Base-by-base conservation (phyloP, 129 eudicot genomes). In the Flaveria trinervia region DNA sequence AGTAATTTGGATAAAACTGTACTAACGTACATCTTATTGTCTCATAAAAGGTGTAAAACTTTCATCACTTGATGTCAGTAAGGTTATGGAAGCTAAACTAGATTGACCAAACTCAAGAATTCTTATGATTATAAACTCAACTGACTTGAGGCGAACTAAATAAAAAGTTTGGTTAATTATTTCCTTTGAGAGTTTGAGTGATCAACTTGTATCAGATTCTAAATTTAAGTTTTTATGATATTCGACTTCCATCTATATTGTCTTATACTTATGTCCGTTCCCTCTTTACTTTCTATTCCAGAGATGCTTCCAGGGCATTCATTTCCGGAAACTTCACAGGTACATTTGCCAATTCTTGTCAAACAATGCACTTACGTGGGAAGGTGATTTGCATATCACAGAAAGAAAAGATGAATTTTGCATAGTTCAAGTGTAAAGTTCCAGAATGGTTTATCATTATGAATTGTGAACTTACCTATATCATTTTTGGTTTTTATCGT, bases 251-350 rank as follows among this genome's bases (percentile, higher is more conserved):
- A 26, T 56, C 39, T 5, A 13, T 68, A 4, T 43, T 64, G 15
- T 70, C 16, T 64, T 18, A 54, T 30, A 54, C 10, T 65, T 17
- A 52, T 73, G 30, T 9, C 44, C 39, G 7, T 65, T 45, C 43
- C 9, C 41, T 73, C 41, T 76, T 9, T 77, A 49, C 48, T n/a
- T 41, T 16, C 11, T 26, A 71, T 79, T 79, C 16, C 89, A 92
- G 97, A 83, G 98, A 94, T 84, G 98, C 98, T 59, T 91, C 98
- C 13, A 93, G 98, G 48, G 98, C 98, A 84, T 94, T 94, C 82
- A 83, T 89, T 49, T 94, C 98, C 0, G 98, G 98, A 70, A 91
- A 94, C 75, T 91, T 94, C 76, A 84, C 98, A 61, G 97, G 97
- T 90, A 76, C 67, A 65, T 54, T 39, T 65, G 62, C 60, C 50